phyloP scores from a whole-genome alignment of 2,329 filamentous ascomycete species.

The Xylariaceae sp. region DNA sequence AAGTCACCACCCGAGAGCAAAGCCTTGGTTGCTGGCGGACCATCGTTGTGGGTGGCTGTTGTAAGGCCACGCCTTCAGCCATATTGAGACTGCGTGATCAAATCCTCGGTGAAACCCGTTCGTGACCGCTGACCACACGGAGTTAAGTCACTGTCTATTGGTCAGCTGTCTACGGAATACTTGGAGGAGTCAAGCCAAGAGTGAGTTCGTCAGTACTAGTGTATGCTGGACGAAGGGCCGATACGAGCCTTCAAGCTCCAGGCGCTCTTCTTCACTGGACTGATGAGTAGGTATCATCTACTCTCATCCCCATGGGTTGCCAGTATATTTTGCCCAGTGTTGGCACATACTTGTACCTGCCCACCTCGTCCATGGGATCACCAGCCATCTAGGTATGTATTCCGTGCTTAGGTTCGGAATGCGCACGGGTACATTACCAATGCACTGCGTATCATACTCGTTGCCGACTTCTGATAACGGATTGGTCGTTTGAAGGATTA shows the following conservation, averaged over 20 bases:
- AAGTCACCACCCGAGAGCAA: slow-evolving; percentile 37
- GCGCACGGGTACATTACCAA: neutral
- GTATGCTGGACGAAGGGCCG: neutral
- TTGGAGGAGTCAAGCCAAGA: neutral
- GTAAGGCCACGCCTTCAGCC: slow-evolving; percentile 43
- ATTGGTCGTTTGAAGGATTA: neutral
- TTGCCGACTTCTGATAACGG: neutral
- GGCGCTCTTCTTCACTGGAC: neutral
- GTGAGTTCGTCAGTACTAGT: neutral
- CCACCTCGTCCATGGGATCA: neutral
- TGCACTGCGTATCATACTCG: neutral
- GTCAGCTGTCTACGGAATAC: neutral
- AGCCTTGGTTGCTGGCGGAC: slow-evolving; percentile 38
- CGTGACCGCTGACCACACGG: neutral
- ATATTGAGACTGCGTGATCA: slow-evolving; percentile 36
- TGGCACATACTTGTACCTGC: neutral
- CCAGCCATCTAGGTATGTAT: too few relatives aligned
- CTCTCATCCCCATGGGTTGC: neutral
- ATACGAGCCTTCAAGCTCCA: neutral
- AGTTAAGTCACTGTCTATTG: neutral
- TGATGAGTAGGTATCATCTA: neutral
- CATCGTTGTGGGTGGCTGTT: slow-evolving; percentile 50
- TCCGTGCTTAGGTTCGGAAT: too few relatives aligned
- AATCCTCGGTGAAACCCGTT: slow-evolving; percentile 1
- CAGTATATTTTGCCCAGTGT: neutral